Base-by-base conservation (phyloP, 495 filamentous ascomycete species). In the Margaritispora aquatica region DNA sequence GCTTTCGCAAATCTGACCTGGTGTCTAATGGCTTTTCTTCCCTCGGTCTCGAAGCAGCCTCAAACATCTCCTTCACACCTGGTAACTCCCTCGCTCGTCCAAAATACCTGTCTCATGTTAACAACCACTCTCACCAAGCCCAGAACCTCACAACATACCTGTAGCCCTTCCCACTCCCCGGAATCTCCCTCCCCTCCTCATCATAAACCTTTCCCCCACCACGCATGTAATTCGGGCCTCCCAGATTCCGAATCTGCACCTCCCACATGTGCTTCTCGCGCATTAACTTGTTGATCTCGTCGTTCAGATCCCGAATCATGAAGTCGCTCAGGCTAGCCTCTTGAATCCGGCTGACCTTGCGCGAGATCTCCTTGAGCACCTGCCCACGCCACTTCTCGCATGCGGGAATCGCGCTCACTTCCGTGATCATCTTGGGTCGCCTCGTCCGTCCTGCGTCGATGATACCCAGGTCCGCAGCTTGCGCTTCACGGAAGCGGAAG, bases 321-420 rank as follows among this genome's bases (percentile, higher is more conserved):
- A 86, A 97, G 77, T 98, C 94, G 73, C 84, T 89, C 15, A 97
- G 80, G 26, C 86, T 86, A 7, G 78, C 73, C 63, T 97, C 95
- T 71, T 97, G 94, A 77, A 98, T 97, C 66, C 90, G 88, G 49
- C 90, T 86, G 21, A 97, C 89, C 73, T 97, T 97, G 71, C 94
- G 90, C 57, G 89, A 94, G 70, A 98, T 89, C 69, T 98, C 94
- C 70, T 96, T 96, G 48, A 98, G 87, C 29, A 96, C 92, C 67
- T 97, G 95, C 49, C 92, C 93, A 60, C 94, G 90, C 95, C 95
- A 98, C 77, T 95, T 96, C 75, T 98, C 94, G 80, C 91, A 96
- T 1, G 79, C 72, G 0, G 92, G 92, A 67, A 98, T 92, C 52
- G 81, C 79, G 64, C 87, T 86, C 56, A 96, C 84, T 61, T 87